Evolutionary conservation across 164 flowering plant species (phyloP), one percentile per base, ranked within the genome.

Genomic region (Annona cherimola): DNA sequence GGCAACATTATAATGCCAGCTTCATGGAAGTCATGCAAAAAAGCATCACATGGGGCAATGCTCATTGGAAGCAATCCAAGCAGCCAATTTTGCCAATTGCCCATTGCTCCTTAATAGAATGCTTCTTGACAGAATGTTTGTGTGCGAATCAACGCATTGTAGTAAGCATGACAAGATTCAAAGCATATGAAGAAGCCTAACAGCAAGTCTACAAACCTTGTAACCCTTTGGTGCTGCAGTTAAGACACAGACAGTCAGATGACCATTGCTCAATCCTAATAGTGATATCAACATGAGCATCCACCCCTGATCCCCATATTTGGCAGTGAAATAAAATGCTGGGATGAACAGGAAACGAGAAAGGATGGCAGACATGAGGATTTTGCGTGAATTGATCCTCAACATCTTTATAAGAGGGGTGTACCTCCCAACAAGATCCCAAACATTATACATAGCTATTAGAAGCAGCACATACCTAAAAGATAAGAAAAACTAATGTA

Each of bases 391-490:
- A 66, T 81, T 82, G 43, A 93, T 42, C 77, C 75, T 87, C 39
- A 90, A n/a, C 67, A 42, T 45, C 67, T 87, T 71, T 39, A 86
- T 3, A 14, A 91, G 81, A 0, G 97, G 97, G 59, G 83, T 75
- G 76, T 85, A 89, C 75, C 94, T 81, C 64, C 91, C 92, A 26
- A 91, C 79, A 4, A 93, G 86, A 81, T 93, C 98, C 71, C 80
- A 77, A 35, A 80, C 84, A 76, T 93, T 91, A 68, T 79, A 93
- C 86, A 81, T 84, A 45, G 97, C 95, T 70, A 91, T 79, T 59
- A 93, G 72, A 61, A 93, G 92, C 68, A 89, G 83, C 0, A 90
- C 85, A 81, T 92, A 92, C 96, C 94, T 90, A 80, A 69, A 68
- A 63, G 12, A 55, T 20, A 69, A 42, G 19, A 45, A 4, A 8